Evolutionary conservation across 805 yeast species (phyloP).

Genomic region (Starmera quercuum): DNA sequence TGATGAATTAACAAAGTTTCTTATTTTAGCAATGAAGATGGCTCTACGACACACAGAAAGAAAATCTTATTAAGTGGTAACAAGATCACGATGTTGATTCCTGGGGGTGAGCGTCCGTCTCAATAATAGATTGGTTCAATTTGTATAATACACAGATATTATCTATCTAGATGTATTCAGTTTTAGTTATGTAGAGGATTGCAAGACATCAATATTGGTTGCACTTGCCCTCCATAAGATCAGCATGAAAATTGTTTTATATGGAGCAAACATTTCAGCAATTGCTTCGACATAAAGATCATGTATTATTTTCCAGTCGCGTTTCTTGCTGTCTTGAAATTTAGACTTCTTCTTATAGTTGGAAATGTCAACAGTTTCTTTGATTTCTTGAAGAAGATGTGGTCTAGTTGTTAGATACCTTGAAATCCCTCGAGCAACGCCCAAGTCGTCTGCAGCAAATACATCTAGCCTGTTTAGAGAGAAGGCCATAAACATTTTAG

Average conservation of each 20-base stretch:
- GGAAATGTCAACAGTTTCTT: constrained; percentile 28
- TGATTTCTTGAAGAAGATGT: constrained; percentile 35
- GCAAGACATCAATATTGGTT: constrained; percentile 37
- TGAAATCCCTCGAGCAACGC: constrained; percentile 76
- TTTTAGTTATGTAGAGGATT: neutral
- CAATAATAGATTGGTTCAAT: neutral
- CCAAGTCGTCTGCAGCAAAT: constrained; percentile 74
- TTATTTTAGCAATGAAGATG: constrained; percentile 37
- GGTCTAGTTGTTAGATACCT: constrained; percentile 51
- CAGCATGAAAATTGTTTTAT: constrained; percentile 59
- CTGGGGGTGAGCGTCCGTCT: constrained; percentile 36
- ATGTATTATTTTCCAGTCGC: constrained; percentile 62
- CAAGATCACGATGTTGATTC: constrained; percentile 61
- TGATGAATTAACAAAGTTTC: constrained; percentile 8
- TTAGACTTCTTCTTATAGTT: constrained; percentile 26
- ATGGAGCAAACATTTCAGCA: constrained; percentile 58
- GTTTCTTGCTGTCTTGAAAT: constrained; percentile 30
- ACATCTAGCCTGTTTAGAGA: constrained; percentile 60
- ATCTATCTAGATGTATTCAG: neutral
- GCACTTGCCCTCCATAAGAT: constrained; percentile 66
- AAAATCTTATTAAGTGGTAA: constrained; percentile 67
- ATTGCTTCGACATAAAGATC: constrained; percentile 49
- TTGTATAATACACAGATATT: neutral
- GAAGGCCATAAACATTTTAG: constrained; percentile 78
- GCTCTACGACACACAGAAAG: constrained; percentile 38